Percentiles rank a stretch among this genome's conserved stretches.
Evolutionary conservation across 2,329 filamentous ascomycete genomes (phyloP).

Genomic region (Fusarium globosum): DNA sequence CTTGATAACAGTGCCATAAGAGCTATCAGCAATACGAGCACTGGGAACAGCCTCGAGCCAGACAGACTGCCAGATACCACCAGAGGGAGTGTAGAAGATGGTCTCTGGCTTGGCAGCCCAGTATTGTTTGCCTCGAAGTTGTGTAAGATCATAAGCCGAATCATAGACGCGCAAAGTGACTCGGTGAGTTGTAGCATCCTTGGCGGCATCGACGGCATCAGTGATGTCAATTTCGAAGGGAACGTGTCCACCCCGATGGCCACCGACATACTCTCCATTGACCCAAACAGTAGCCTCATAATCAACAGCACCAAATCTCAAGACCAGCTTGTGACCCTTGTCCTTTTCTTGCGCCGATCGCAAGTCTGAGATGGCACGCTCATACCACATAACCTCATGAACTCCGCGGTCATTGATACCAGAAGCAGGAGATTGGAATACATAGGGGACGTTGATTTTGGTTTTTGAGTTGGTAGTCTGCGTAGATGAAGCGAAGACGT

Average conservation of each 20-base stretch:
- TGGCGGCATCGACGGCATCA: slow-evolving; percentile 53
- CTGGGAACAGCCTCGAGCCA: slow-evolving; percentile 67
- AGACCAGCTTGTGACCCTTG: slow-evolving; percentile 56
- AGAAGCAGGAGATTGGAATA: slow-evolving; percentile 72
- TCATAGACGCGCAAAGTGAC: slow-evolving; percentile 70
- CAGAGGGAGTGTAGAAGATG: slow-evolving; percentile 69
- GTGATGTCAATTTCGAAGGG: slow-evolving; percentile 69
- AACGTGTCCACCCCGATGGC: slow-evolving; percentile 69
- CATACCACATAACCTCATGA: slow-evolving; percentile 76
- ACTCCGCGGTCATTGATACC: slow-evolving; percentile 70
- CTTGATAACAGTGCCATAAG: slow-evolving; percentile 66
- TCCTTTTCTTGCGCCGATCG: slow-evolving; percentile 56
- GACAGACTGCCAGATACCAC: slow-evolving; percentile 68
- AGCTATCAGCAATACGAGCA: slow-evolving; percentile 64
- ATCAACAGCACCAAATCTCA: slow-evolving; percentile 71
- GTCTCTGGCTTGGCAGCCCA: slow-evolving; percentile 70
- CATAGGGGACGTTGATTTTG: slow-evolving; percentile 71
- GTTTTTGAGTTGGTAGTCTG: slow-evolving; percentile 56
- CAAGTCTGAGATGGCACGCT: slow-evolving; percentile 63
- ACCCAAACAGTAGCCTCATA: slow-evolving; percentile 70
- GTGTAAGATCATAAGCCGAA: slow-evolving; percentile 71
- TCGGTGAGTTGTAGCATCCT: slow-evolving; percentile 46
- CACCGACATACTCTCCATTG: slow-evolving; percentile 62
- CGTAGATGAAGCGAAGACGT: slow-evolving; percentile 49
- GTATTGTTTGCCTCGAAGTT: slow-evolving; percentile 76